Evolutionary conservation across 306 rosid genomes (phyloP), one percentile per base, ranked within the genome.

Genomic region (Trifolium dubium): DNA sequence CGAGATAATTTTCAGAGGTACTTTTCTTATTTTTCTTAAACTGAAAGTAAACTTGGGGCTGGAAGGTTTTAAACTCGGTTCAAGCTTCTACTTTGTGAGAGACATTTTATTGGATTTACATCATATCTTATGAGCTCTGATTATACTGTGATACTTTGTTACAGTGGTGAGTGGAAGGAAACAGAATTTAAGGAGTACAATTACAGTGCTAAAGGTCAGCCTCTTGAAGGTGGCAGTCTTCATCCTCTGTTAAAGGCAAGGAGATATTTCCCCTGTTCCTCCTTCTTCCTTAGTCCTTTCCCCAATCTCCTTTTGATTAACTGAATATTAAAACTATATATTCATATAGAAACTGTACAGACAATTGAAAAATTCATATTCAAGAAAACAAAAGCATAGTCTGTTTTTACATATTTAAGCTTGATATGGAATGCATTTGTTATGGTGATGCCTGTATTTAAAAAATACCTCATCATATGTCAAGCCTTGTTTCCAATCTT

Each of bases 171-270:
- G 67, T 94, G 96, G 97, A 94, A 86, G 71, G 86, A 87, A 15
- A 13, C 75, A 41, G 97, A 94, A 79, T 94, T 88, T 88, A 94
- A 94, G 59, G 92, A 89, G 79, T 89, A 86, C 80, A 94, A 94
- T 80, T 94, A 85, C 84, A 83, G 47, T 1, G 96, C 99, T 41
- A 88, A 91, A 83, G 99, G 99, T 82, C 92, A 79, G 77, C 92
- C 97, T 74, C 75, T 81, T 67, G 96, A 89, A 67, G 83, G 95
- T 72, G 99, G 99, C 55, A 78, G 81, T 79, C 97, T 94, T 81
- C 99, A 94, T 88, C 99, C 99, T 4, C 79, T 91, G 74, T 88
- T 91, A 73, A 92, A 94, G 99, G 98, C 71, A 86, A 86, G 91
- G 14, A 79, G 9, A 75, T 70, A 12, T 61, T 79, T 35, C 59